Evolutionary conservation across 352 stramenopile species (phyloP).

Genomic region (Phytopythium aichiense): DNA sequence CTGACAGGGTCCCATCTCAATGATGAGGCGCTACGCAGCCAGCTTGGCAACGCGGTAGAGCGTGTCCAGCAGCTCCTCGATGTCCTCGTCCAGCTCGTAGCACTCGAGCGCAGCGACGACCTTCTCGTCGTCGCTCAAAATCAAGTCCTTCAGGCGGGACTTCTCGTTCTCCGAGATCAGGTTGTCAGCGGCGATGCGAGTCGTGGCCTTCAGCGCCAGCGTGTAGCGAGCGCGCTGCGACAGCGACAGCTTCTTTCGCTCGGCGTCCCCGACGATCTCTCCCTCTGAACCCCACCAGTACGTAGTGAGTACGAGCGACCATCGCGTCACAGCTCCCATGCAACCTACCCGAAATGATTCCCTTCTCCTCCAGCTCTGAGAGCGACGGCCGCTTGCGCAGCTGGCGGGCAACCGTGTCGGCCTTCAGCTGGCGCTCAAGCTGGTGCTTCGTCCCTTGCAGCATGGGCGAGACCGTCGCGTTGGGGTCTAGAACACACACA

Average conservation of each 20-base stretch:
- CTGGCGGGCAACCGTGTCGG: slow-evolving; percentile 60
- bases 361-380: slow-evolving; percentile 69
- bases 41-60: slow-evolving; percentile 75
- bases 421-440: slow-evolving; percentile 68
- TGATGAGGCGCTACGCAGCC: slow-evolving; percentile 6
- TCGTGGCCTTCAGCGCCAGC: slow-evolving; percentile 72
- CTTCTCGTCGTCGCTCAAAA: slow-evolving; percentile 75
- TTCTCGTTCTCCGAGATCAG: slow-evolving; percentile 77
- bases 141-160: slow-evolving; percentile 76
- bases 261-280: slow-evolving; percentile 47
- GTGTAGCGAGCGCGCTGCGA: slow-evolving; percentile 70
- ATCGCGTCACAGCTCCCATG: slow-evolving; percentile 1
- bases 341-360: slow-evolving; percentile 60
- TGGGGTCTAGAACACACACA: slow-evolving; percentile 22
- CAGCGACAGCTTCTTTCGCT: slow-evolving; percentile 40
- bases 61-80: slow-evolving; percentile 83
- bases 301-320: neutral
- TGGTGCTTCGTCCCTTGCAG: slow-evolving; percentile 72
- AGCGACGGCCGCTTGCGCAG: slow-evolving; percentile 68
- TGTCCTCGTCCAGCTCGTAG: slow-evolving; percentile 80
- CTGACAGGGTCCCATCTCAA: neutral
- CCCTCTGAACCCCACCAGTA: slow-evolving; percentile 38
- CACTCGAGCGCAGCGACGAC: slow-evolving; percentile 72
- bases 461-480: slow-evolving; percentile 44
- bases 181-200: slow-evolving; percentile 77